Evolutionary conservation across 139 green algal genomes (phyloP).

Genomic region (Chlamydomonas schloesseri): DNA sequence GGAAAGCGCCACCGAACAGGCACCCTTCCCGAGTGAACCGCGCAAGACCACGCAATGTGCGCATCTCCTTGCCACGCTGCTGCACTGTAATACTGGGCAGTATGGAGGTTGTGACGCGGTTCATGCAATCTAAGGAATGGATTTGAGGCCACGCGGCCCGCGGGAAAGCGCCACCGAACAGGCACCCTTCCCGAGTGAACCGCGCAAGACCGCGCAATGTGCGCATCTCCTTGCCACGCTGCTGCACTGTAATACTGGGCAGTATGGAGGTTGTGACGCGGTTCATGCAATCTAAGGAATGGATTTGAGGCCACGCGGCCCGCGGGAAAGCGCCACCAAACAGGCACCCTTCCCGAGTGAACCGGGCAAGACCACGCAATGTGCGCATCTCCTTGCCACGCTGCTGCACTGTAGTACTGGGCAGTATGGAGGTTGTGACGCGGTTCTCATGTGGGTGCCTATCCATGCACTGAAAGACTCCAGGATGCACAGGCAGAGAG

Average conservation of each 20-base stretch:
- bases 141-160: background rate
- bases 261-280: constrained; percentile 57
- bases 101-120: constrained; percentile 57
- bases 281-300: background rate
- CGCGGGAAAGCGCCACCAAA: background rate
- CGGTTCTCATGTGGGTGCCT: background rate
- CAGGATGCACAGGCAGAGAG: too few species aligned
- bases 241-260: constrained; percentile 27
- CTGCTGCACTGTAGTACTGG: constrained; percentile 33
- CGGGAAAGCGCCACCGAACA: background rate
- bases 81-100: constrained; percentile 21
- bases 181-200: background rate
- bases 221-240: constrained; percentile 55
- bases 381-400: constrained; percentile 53
- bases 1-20: too few species aligned
- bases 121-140: background rate
- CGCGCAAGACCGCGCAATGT: background rate
- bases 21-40: background rate
- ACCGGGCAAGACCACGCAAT: background rate
- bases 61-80: constrained; percentile 58
- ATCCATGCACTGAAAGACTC: background rate
- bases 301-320: background rate
- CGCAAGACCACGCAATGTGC: constrained; percentile 7
- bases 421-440: constrained; percentile 41
- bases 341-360: background rate